Evolutionary conservation across 202 grass and related monocot species (phyloP), one percentile per base, ranked within the genome.

Genomic region (Musa balbisiana): DNA sequence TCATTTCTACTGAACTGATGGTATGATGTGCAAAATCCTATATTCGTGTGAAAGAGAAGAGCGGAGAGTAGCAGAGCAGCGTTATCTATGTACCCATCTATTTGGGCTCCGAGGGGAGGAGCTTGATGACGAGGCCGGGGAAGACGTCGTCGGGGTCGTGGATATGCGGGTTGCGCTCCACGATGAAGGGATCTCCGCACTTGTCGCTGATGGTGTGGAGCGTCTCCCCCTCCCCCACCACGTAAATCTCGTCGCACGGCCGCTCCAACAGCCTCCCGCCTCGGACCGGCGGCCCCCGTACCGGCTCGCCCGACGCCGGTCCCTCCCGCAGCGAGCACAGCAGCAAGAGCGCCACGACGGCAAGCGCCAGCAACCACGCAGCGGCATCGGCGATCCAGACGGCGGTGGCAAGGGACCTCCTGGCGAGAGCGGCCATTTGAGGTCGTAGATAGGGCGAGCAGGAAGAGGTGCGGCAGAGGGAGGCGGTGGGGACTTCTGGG

Each of bases 91-190:
- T 43, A 43, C 33, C 33, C 33, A 43, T 60, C 56, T 60, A 60
- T 60, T 2, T 55, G 13, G 50, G 71, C 10, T 76, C 83, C 69
- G 82, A 79, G 0, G 86, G 84, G 8, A 84, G 87, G 76, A 96
- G 90, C 82, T 76, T 83, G 74, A 96, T 83, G 75, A 96, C 85
- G 67, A 96, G 93, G 3, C 92, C 92, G 1, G 87, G 92, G 82
- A 90, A 96, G 78, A 96, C 92, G 73, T 96, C 92, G 72, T 96
- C 92, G 21, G 92, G 92, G 79, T 96, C 89, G 78, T 92, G 87
- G 54, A 96, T 87, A 54, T 92, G 89, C 12, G 87, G 89, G 77
- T 96, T 96, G 24, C 52, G 82, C 80, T 96, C 92, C 22, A 96
- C 80, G 78, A 96, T 92, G 78, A 78, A 90, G 2, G 89, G 87